Percentiles rank a stretch among this genome's conserved stretches.
Evolutionary conservation across 371 early-diverging fungal species (phyloP).

Genomic region (Mortierella sp.): DNA sequence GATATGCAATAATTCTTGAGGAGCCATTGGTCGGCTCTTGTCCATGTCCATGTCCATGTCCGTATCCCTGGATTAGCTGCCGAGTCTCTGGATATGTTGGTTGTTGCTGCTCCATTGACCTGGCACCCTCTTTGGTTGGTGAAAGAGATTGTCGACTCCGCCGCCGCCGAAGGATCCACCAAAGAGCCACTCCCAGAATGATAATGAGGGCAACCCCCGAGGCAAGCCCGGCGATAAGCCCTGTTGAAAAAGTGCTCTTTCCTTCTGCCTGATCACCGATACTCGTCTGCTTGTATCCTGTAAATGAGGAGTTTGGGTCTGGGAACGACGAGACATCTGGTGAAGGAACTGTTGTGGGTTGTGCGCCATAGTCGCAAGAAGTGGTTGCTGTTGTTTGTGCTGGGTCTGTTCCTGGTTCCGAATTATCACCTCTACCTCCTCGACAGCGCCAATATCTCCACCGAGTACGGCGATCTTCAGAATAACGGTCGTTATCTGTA

Average conservation of each 20-base stretch:
- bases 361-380: neutral
- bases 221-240: neutral
- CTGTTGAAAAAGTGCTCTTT: neutral
- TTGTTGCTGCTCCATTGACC: slow-evolving; percentile 2
- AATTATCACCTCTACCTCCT: neutral
- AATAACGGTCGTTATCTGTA: neutral
- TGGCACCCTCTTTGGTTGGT: neutral
- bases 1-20: neutral
- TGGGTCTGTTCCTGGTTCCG: neutral
- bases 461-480: neutral
- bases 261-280: neutral
- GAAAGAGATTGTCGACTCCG: neutral
- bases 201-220: neutral
- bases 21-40: neutral
- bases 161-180: slow-evolving; percentile 4
- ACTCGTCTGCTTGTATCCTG: neutral
- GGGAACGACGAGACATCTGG: neutral
- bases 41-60: neutral
- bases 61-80: neutral
- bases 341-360: neutral
- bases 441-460: slow-evolving; percentile 6
- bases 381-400: neutral
- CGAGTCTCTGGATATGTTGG: neutral
- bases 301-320: neutral
- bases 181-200: neutral